Evolutionary conservation across 1,284 basidiomycete species (phyloP).

Genomic region (Cutaneotrichosporon sp.): DNA sequence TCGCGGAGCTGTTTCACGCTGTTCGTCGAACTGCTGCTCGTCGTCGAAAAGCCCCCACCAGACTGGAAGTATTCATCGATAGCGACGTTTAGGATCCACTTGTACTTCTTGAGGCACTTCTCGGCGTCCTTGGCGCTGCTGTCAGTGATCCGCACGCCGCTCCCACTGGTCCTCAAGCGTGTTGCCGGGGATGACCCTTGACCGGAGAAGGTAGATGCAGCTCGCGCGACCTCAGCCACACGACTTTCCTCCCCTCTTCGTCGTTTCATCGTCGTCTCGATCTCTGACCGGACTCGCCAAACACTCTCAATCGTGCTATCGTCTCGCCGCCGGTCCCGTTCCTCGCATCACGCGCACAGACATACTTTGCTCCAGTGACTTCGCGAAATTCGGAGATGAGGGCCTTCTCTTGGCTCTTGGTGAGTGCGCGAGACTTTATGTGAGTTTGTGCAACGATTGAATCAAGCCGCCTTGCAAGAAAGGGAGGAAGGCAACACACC

Average conservation of each 20-base stretch:
- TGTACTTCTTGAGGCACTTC: constrained; percentile 44
- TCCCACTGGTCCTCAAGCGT: too few relatives aligned
- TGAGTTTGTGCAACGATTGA: too few relatives aligned
- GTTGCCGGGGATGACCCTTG: too few relatives aligned
- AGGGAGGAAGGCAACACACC: too few relatives aligned
- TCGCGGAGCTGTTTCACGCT: constrained; percentile 46
- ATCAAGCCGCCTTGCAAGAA: too few relatives aligned
- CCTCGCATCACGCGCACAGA: too few relatives aligned
- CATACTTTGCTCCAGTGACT: constrained; percentile 43
- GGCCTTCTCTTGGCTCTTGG: constrained; percentile 20
- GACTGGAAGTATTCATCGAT: constrained; percentile 44
- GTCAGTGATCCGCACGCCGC: too few relatives aligned
- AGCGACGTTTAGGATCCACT: constrained; percentile 34
- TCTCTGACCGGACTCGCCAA: too few relatives aligned
- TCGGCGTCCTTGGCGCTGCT: constrained; percentile 35
- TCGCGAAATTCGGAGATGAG: constrained; percentile 34
- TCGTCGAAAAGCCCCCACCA: constrained; percentile 15
- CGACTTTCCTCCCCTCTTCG: neutral
- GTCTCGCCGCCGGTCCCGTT: too few relatives aligned
- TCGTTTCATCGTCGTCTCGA: too few relatives aligned
- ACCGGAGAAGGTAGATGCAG: too few relatives aligned
- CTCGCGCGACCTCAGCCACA: neutral
- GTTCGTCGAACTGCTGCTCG: neutral
- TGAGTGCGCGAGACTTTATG: constrained; percentile 18
- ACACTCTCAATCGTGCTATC: too few relatives aligned